Base-by-base conservation (phyloP, 2,329 filamentous ascomycete species). In the Shiraia bambusicola region DNA sequence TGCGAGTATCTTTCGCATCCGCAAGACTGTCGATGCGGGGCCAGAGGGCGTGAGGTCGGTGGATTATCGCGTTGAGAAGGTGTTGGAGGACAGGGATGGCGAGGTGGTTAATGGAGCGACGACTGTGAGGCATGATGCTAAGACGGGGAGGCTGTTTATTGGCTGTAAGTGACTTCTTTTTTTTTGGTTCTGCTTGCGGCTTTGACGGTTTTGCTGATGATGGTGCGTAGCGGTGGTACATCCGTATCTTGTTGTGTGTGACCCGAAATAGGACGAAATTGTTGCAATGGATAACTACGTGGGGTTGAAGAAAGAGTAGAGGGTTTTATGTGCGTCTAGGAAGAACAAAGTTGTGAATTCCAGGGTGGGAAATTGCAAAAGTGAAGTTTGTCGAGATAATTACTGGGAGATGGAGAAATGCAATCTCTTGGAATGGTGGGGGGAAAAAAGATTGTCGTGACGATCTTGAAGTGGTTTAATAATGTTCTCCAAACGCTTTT, bases 61-160 rank as follows among this genome's bases (percentile, higher is more conserved):
- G 6, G 40, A 50, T 19, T 61, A 59, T 25, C 44, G 39, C 8
- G 49, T 61, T 2, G 44, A 54, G 28, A 65, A 65, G 34, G 44
- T 63, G 3, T 17, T 65, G 12, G 61, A 65, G 26, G 61, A 65
- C 41, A 45, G 22, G 2, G 52, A 63, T 2, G 40, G 34, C 0
- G 50, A 49, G 27, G 37, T 61, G 1, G n/a, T 65, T 11, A 50
- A 44, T 40, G 54, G 51, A 1, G 47, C 50, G 14, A 65, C 60
- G 6, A 63, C 56, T 1, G 55, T 56, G 0, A 45, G 50, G 14
- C 59, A 63, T 31, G 61, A 65, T 51, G 49, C 36, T 1, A 58
- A 56, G 42, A 63, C 51, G 5, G 55, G 55, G 2, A 42, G 54
- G 17, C 27, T 65, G 13, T 65, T 60, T 15, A 31, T 63, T 27